Evolutionary conservation across 352 stramenopile species (phyloP).

Genomic region (Elongisporangium prolatum): DNA sequence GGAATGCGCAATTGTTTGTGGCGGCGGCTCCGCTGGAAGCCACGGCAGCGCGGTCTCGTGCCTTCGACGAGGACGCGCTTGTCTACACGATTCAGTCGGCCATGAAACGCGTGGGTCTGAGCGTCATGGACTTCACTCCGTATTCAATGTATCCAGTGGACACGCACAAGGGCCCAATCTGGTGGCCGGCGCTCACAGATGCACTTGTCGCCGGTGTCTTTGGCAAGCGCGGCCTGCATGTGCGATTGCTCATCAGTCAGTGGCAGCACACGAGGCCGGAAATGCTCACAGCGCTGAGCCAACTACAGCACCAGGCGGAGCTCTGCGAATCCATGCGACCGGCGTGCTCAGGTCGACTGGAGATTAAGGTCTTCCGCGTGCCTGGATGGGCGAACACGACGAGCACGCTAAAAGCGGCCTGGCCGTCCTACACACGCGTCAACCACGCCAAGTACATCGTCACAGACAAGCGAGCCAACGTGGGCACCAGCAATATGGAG

Average conservation of each 20-base stretch:
- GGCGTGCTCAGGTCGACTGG: conserved; percentile 43
- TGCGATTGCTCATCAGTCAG: conserved; percentile 70
- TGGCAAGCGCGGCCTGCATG: conserved; percentile 37
- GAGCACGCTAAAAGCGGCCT: conserved; percentile 20
- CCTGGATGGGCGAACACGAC: conserved; percentile 74
- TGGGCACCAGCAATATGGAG: conserved; percentile 87
- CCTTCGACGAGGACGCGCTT: conserved; percentile 68
- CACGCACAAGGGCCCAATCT: conserved; percentile 41
- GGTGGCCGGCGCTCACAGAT: conserved; percentile 63
- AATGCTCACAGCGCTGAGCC: conserved; percentile 45
- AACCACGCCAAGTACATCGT: conserved; percentile 87
- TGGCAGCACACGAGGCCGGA: conserved; percentile 63
- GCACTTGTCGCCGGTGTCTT: conserved; percentile 54
- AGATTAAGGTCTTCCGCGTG: conserved; percentile 72
- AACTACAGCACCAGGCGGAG: conserved; percentile 40
- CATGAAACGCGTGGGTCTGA: conserved; percentile 49
- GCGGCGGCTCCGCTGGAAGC: conserved; percentile 56
- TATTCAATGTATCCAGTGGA: conserved; percentile 57
- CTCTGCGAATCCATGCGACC: conserved; percentile 33
- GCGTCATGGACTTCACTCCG: conserved; percentile 80
- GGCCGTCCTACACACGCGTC: conserved; percentile 70
- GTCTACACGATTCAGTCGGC: conserved; percentile 71
- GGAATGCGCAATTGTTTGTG: conserved; percentile 42
- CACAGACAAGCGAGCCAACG: conserved; percentile 68
- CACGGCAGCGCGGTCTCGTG: conserved; percentile 36